A percentile compares a stretch with the other conserved stretches of the same genome.
Conservation (phyloP, 1,284 basidiomycete genomes). For the Xerocomus nothofagi region DNA sequence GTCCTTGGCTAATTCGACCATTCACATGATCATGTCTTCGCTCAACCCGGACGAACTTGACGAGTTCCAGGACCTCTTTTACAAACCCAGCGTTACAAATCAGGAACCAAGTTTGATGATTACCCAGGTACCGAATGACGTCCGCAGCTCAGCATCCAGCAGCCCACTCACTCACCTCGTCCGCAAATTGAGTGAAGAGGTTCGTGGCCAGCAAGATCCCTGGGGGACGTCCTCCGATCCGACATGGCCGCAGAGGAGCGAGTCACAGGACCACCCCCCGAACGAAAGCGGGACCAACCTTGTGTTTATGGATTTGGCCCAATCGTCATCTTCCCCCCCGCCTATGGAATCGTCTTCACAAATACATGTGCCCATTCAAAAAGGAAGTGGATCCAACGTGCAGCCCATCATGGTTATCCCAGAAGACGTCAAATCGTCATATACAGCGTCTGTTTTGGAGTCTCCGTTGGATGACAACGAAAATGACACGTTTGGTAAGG, state of each 20-base stretch:
- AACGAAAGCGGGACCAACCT: slow-evolving; percentile 12
- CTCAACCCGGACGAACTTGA: slow-evolving; percentile 64
- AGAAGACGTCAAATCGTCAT: slow-evolving; percentile 64
- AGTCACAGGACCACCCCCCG: slow-evolving; percentile 2
- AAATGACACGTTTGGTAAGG: slow-evolving; percentile 48
- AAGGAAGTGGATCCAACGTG: slow-evolving; percentile 25
- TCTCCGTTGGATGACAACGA: slow-evolving; percentile 40
- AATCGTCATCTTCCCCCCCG: slow-evolving; percentile 20
- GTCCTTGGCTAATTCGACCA: slow-evolving; percentile 40
- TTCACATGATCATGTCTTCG: slow-evolving; percentile 40
- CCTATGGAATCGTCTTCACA: slow-evolving; percentile 9
- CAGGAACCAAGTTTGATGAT: neutral
- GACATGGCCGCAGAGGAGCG: slow-evolving; percentile 5
- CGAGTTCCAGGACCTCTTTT: slow-evolving; percentile 70
- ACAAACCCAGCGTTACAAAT: slow-evolving; percentile 43
- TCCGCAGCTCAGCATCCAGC: slow-evolving; percentile 27
- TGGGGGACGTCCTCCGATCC: slow-evolving; percentile 21
- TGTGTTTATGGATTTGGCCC: slow-evolving; percentile 29
- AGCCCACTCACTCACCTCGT: slow-evolving; percentile 64
- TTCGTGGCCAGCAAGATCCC: slow-evolving; percentile 39
- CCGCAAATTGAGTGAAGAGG: slow-evolving; percentile 61
- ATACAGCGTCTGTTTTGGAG: slow-evolving; percentile 51
- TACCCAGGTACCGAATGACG: slow-evolving; percentile 18
- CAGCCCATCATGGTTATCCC: slow-evolving; percentile 47
- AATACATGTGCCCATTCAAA: slow-evolving; percentile 7